Evolutionary conservation across 768 basidiomycete species (phyloP), one percentile per base, ranked within the genome.

Genomic region (Amyloporia xantha): DNA sequence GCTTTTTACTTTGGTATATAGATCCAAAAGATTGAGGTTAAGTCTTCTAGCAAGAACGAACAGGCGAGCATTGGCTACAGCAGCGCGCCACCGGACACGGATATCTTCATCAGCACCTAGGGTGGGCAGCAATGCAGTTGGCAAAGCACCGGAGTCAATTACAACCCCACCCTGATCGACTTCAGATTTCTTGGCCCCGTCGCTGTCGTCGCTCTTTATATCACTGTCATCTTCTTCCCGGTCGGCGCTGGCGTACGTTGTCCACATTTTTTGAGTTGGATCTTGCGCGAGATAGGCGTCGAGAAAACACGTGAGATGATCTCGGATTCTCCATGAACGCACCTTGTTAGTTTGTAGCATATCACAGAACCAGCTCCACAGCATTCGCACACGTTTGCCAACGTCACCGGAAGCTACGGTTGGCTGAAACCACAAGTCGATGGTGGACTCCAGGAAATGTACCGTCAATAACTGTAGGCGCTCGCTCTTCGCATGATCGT

Each of bases 11-110:
- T 63, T 57, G 2, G 64, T 50, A 54, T 89, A 90, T 2, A 79
- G 56, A 0, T 57, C 50, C 40, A 65, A 55, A 4, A 71, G 63
- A 23, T 67, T 55, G 13, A 55, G 48, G 15, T 59, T 58, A 7
- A 65, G 49, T n/a, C 58, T 57, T 40, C 71, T 69, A 15, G 79
- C 69, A 2, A 76, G 62, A 2, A 75, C 69, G 56, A 89, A 82
- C 21, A 88, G 61, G 6, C 71, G 71, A 25, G 82, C 75, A 45
- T 72, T 81, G n/a, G 77, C 64, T 12, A 73, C 68, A 1, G 85
- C 85, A 1, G 76, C 77, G 25, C 88, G 82, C 60, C 92, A 86
- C 13, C 95, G 81, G 40, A 96, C 86, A 26, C 92, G 79, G 17
- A 87, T 80, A 60, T 98, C 94, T 35, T 70, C 65, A 63, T 98